Percentiles rank a stretch among this genome's conserved stretches.
Conservation (phyloP, 345 rosid species). For the Erucastrum elatum region DNA sequence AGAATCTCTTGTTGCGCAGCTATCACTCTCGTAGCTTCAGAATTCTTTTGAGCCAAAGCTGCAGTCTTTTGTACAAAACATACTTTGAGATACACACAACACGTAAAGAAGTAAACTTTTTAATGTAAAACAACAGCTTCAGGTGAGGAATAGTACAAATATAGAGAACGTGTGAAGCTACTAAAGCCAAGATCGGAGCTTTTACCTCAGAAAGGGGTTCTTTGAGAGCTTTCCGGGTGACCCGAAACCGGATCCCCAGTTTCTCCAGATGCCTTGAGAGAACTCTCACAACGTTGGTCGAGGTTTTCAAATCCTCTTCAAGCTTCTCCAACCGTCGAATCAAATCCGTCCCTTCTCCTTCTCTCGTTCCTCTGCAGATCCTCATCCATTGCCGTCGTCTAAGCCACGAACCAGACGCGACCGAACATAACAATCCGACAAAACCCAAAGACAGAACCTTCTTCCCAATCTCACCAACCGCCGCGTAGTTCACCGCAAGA, state of each 20-base stretch:
- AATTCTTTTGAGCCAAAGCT: constrained; percentile 90
- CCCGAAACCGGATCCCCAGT: constrained; percentile 82
- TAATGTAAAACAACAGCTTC: neutral
- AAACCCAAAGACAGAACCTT: constrained; percentile 55
- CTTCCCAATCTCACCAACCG: constrained; percentile 56
- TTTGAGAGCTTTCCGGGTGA: constrained; percentile 70
- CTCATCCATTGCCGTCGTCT: constrained; percentile 80
- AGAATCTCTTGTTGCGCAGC: constrained; percentile 78
- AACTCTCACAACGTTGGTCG: constrained; percentile 58
- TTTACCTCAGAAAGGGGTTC: constrained; percentile 83
- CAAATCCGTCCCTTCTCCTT: constrained; percentile 49
- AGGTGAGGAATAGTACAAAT: neutral
- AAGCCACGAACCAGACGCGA: constrained; percentile 60
- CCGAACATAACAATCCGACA: constrained; percentile 55
- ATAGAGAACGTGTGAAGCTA: neutral
- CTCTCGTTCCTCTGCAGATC: constrained; percentile 48
- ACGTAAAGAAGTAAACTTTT: constrained; percentile 1
- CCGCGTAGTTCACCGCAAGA: constrained; percentile 51
- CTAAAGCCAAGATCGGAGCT: neutral
- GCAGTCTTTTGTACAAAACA: constrained; percentile 61
- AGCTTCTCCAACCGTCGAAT: constrained; percentile 72
- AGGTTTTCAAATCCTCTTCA: constrained; percentile 79
- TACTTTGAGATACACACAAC: constrained; percentile 1
- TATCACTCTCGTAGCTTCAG: constrained; percentile 85
- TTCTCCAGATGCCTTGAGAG: constrained; percentile 91